Conservation (phyloP, 148 eudicot genomes). For the Cornus suecica region DNA sequence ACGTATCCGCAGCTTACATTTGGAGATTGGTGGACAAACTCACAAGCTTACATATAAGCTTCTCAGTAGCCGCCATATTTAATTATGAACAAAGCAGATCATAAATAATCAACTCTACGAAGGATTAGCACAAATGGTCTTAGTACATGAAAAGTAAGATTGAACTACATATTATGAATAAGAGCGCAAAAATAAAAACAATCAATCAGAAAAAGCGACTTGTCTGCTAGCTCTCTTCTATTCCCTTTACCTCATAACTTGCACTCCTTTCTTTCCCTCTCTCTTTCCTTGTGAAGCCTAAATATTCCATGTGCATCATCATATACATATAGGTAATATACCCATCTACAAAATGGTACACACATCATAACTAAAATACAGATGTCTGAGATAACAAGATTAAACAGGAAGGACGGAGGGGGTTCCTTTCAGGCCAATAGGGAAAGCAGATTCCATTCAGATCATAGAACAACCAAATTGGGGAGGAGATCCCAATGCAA, state of each 20-base stretch:
- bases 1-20: too few relatives aligned
- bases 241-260: slow-evolving; percentile 9
- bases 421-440: slow-evolving; percentile 10
- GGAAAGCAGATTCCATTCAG: slow-evolving; percentile 24
- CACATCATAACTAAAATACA: not conserved
- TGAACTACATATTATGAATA: slow-evolving; percentile 1
- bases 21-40: too few relatives aligned
- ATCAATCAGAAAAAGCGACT: slow-evolving; percentile 16
- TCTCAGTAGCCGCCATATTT: too few relatives aligned
- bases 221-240: not conserved
- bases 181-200: too few relatives aligned
- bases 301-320: not conserved
- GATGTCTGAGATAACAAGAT: not conserved
- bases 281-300: not conserved
- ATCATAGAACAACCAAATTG: slow-evolving; percentile 16
- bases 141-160: slow-evolving; percentile 2
- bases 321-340: too few relatives aligned
- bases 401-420: not conserved
- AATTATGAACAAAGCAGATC: too few relatives aligned
- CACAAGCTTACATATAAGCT: too few relatives aligned
- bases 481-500: slow-evolving; percentile 20
- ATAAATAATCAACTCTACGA: not conserved
- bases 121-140: slow-evolving; percentile 11
- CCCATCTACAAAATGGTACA: too few relatives aligned
- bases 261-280: not conserved